phyloP scores from a whole-genome alignment of 2,329 filamentous ascomycete genomes.

The Arthroderma sp. region DNA sequence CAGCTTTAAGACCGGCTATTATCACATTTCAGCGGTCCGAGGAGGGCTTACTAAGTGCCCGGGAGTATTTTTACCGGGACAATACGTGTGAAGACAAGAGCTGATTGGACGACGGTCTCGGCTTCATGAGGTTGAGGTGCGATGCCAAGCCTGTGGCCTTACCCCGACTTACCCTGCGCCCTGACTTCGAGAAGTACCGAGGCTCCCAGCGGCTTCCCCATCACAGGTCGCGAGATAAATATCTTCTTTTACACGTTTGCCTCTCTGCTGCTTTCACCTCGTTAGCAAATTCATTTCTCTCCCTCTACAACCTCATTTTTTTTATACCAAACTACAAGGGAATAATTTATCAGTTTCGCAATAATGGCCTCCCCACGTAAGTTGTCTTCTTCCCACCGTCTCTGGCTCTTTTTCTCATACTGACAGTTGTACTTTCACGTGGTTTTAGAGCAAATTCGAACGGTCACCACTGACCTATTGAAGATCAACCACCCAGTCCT shows the following conservation, averaged over 20 bases:
- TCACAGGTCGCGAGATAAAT: neutral
- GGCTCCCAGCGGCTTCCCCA: too few relatives aligned
- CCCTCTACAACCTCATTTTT: neutral
- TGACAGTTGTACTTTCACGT: slow-evolving; percentile 12
- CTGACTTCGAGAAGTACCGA: too few relatives aligned
- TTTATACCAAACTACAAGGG: neutral
- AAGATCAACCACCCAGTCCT: slow-evolving; percentile 95
- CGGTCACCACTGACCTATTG: slow-evolving; percentile 85
- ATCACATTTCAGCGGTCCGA: too few relatives aligned
- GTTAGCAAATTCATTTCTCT: neutral
- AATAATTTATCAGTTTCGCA: neutral
- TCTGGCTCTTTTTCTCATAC: slow-evolving; percentile 5
- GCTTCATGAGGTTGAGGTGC: too few relatives aligned
- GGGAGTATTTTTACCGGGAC: too few relatives aligned
- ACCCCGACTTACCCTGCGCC: too few relatives aligned
- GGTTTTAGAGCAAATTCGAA: slow-evolving; percentile 67
- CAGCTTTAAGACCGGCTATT: too few relatives aligned
- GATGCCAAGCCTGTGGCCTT: too few relatives aligned
- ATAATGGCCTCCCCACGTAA: slow-evolving; percentile 69
- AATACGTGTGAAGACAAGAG: too few relatives aligned
- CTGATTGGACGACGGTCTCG: too few relatives aligned
- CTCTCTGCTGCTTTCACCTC: neutral
- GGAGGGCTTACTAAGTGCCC: too few relatives aligned
- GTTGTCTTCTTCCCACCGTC: slow-evolving; percentile 25
- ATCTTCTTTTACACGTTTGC: neutral